Percentiles rank a stretch among this genome's conserved stretches.
Conservation (phyloP, 208 protist genomes). For the Trypanosomatidae sp. region DNA sequence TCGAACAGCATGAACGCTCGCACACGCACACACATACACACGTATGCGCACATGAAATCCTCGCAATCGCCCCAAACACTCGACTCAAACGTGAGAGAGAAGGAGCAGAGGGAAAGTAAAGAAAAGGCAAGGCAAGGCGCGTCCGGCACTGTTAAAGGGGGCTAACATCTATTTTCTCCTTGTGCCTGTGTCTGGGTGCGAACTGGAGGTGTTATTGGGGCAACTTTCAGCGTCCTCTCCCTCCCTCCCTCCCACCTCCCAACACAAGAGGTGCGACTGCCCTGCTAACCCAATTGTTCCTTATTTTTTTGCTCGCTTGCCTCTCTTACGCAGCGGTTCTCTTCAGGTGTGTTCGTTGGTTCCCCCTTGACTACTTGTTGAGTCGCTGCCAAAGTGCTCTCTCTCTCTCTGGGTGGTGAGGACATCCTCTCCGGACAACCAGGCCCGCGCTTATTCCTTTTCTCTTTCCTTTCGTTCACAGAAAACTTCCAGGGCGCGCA, state of each 20-base stretch:
- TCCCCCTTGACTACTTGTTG: neutral
- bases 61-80: neutral
- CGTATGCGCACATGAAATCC: neutral
- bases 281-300: neutral
- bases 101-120: neutral
- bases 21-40: neutral
- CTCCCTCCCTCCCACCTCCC: neutral
- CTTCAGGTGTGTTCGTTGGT: neutral
- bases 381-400: neutral
- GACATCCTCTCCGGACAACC: neutral
- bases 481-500: no score
- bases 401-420: neutral
- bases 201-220: neutral
- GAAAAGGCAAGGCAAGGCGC: neutral
- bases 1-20: neutral
- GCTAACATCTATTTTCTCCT: neutral
- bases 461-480: neutral
- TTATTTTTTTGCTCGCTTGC: slow-evolving; percentile 18
- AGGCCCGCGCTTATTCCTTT: neutral
- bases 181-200: neutral
- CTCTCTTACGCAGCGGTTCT: neutral
- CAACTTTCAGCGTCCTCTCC: neutral
- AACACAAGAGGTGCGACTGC: slow-evolving; percentile 8
- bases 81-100: neutral
- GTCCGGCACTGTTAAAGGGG: neutral